Percentiles rank a stretch among this genome's conserved stretches.
Conservation (phyloP, 1,284 basidiomycete genomes). For the Ustanciosporium gigantosporum region DNA sequence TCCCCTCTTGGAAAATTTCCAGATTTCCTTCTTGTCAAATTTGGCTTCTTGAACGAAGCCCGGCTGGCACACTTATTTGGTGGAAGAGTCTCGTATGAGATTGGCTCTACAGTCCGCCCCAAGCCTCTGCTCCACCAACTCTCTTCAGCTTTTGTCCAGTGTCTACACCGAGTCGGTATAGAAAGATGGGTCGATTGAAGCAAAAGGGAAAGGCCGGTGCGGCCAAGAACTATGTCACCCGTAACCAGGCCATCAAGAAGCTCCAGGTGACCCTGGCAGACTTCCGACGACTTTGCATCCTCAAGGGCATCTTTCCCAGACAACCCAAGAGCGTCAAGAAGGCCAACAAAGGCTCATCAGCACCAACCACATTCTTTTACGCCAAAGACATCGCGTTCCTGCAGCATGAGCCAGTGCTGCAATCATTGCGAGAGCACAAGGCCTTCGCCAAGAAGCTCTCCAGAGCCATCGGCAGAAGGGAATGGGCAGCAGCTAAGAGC, state of each 20-base stretch:
- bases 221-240: conserved; percentile 77
- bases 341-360: conserved; percentile 96
- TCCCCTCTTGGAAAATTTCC: no score
- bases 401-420: conserved; percentile 94
- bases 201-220: conserved; percentile 73
- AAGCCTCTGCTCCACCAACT: no score
- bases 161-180: no score
- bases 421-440: conserved; percentile 94
- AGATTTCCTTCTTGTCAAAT: no score
- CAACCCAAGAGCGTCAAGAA: conserved; percentile 89
- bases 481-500: conserved; percentile 93
- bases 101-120: no score
- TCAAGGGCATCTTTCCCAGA: conserved; percentile 98
- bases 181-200: conserved; percentile 82
- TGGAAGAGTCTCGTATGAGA: no score
- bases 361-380: conserved; percentile 97
- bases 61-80: no score
- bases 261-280: conserved; percentile 95
- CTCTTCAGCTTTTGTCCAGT: no score
- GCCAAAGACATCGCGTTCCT: conserved; percentile 97
- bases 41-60: no score
- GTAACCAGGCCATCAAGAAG: conserved; percentile 70
- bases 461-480: conserved; percentile 85
- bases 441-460: conserved; percentile 97
- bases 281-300: conserved; percentile 93